Evolutionary conservation across 2,329 filamentous ascomycete species (phyloP), one percentile per base, ranked within the genome.

Genomic region (Magnaporthiopsis poae): DNA sequence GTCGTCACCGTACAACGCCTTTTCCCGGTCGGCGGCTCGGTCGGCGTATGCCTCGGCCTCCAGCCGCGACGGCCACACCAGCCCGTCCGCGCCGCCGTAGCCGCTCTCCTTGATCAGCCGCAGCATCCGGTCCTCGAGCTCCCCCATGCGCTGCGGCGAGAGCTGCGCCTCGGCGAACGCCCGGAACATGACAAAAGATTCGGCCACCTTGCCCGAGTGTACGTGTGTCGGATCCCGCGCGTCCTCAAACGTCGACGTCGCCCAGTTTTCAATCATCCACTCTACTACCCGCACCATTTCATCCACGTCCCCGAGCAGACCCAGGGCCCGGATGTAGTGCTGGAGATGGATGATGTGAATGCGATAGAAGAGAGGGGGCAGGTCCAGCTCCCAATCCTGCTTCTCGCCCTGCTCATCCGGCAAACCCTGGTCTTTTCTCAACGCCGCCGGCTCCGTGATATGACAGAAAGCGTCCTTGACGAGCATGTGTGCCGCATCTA

Each of bases 321-420:
- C 88, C 29, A 92, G 77, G 0, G 85, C 81, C 62, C 87, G 81
- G 73, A 92, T 81, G 72, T 90, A 89, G 2, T 79, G 77, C 70
- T 89, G 85, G 1, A 86, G 72, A 56, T 81, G 75, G 27, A 75
- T 75, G 8, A 82, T 80, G 12, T 74, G 74, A 13, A 87, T 77
- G 15, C 78, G 73, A 56, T 81, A 75, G 1, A 83, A 39, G 36
- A 25, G 74, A 9, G 67, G 66, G 15, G 71, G 70, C 0, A 66
- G 67, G 65, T 64, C 75, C 68, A 76, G 68, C 18, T 65, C 56
- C 25, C 67, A 65, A 63, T 68, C 67, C 15, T 21, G 25, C 18
- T 7, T 25, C 33, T 11, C 36, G 25, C 56, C 36, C 15, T 29
- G n/a, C 21, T 18, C 21, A 1, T n/a, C 9, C 7, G 46, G 18